Conservation (phyloP, 768 basidiomycete species). For the Calocybe cyanea region DNA sequence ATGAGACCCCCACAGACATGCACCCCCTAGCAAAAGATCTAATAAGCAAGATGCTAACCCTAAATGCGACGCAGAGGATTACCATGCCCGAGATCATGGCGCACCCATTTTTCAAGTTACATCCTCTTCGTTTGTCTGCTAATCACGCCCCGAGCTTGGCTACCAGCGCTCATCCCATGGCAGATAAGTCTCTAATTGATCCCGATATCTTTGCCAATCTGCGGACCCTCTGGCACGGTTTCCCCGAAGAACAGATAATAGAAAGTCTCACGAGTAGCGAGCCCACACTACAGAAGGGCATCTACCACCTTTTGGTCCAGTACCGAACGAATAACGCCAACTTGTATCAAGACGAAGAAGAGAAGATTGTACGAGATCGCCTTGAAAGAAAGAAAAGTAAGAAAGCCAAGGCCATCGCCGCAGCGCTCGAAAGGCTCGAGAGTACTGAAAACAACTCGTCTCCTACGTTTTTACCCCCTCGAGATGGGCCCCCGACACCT, state of each 20-base stretch:
- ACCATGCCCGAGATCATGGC: constrained; percentile 75
- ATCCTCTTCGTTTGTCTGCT: constrained; percentile 40
- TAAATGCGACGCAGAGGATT: constrained; percentile 70
- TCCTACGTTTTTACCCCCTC: constrained; percentile 43
- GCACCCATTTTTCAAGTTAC: constrained; percentile 75
- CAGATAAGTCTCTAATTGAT: constrained; percentile 72
- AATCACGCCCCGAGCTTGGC: constrained; percentile 56
- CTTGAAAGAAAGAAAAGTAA: constrained; percentile 31
- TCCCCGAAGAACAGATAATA: constrained; percentile 69
- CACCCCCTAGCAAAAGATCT: constrained; percentile 71
- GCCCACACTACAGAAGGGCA: constrained; percentile 92
- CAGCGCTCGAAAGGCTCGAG: constrained; percentile 20
- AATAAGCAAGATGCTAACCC: constrained; percentile 75
- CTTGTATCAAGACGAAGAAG: constrained; percentile 71
- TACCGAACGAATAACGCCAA: constrained; percentile 77
- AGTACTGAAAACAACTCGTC: constrained; percentile 23
- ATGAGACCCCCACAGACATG: constrained; percentile 70
- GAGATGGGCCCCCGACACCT: constrained; percentile 60
- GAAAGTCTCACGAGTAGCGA: constrained; percentile 60
- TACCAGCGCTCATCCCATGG: constrained; percentile 61
- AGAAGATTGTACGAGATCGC: constrained; percentile 32
- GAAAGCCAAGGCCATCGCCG: constrained; percentile 23
- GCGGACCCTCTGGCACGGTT: constrained; percentile 86
- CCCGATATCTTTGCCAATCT: constrained; percentile 87
- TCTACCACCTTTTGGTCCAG: constrained; percentile 85